Base-by-base conservation (phyloP, 192 early-diverging fungal genomes). In the Coemansia sp. region DNA sequence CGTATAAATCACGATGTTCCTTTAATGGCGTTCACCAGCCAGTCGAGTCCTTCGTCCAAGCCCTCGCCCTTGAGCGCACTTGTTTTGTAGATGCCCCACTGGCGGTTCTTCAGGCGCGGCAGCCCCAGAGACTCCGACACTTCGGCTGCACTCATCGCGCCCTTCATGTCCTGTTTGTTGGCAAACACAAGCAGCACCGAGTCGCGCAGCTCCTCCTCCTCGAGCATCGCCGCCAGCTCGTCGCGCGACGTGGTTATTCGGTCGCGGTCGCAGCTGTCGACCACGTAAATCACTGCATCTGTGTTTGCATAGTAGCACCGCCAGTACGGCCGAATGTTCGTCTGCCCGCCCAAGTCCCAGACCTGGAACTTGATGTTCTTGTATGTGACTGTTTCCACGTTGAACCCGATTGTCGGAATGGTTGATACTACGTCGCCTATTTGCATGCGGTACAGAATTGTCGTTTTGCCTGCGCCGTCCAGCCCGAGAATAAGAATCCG, bases 281-380 rank as follows among this genome's bases (percentile, higher is more conserved):
- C 93, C 35, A 98, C 95, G 71, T 97, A 98, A 62, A 98, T 97
- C 32, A 98, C 90, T 14, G 95, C 95, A 73, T 97, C 94, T n/a
- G 95, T 97, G 83, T 97, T 97, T 65, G 92, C 90, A 73, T 97
- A 98, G 84, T 98, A 98, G 86, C 94, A 97, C 73, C 97, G 86
- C 97, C 97, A 98, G 78, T 97, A 97, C 4, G 97, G 97, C 29
- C 90, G 86, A 64, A 94, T 93, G 17, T 84, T 88, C 5, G 91
- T 93, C 65, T 96, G 95, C 29, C 93, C 93, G 45, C 94, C 94
- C 47, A 95, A 73, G 82, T 98, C 93, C 96, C 96, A 95, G 48
- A 95, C 97, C 83, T 96, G 94, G 85, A 98, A 97, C 78, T 95
- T 96, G 75, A 98, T 91, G 83, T 98, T 98, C 63, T 97, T 97